Percentiles rank a stretch among this genome's conserved stretches.
These are phyloP conservation scores for Penicillium daleae DNA, from an alignment of 495 filamentous ascomycete species.

Conservation along the genomic window DNA sequence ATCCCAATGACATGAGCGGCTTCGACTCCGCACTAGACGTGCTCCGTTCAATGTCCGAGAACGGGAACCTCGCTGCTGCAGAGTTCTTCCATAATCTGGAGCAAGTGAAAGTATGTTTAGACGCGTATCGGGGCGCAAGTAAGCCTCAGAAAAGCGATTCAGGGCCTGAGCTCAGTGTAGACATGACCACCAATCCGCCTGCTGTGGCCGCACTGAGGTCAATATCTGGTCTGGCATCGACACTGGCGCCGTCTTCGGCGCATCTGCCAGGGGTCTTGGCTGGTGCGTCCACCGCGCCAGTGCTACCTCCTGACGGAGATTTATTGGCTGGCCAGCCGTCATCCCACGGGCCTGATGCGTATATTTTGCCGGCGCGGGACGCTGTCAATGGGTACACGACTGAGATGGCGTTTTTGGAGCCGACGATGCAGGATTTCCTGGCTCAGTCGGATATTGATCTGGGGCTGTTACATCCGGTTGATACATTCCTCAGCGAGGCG, in stretches of 20 bases:
- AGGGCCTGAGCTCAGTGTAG: neutral
- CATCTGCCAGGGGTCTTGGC: constrained; percentile 4
- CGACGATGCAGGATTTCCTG: constrained; percentile 51
- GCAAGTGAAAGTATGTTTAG: constrained; percentile 41
- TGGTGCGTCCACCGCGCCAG: neutral
- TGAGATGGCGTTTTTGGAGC: constrained; percentile 50
- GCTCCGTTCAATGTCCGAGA: constrained; percentile 45
- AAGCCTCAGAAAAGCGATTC: neutral
- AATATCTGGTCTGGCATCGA: neutral
- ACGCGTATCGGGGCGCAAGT: constrained; percentile 26
- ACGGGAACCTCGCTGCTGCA: constrained; percentile 46
- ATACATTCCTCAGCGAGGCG: constrained; percentile 45
- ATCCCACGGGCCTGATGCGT: constrained; percentile 8
- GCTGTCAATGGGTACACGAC: constrained; percentile 41
- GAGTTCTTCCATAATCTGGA: constrained; percentile 47
- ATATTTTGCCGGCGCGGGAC: constrained; percentile 21
- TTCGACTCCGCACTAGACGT: constrained; percentile 48
- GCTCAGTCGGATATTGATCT: constrained; percentile 50
- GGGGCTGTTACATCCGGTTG: constrained; percentile 45
- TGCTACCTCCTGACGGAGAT: constrained; percentile 9
- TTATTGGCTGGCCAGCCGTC: neutral
- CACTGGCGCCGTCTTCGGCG: constrained; percentile 1
- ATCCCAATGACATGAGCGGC: constrained; percentile 36
- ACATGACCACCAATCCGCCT: constrained; percentile 1
- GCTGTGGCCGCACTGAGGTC: constrained; percentile 1